Base-by-base conservation (phyloP, 2,329 filamentous ascomycete genomes). In the Fusarium kyushuense region DNA sequence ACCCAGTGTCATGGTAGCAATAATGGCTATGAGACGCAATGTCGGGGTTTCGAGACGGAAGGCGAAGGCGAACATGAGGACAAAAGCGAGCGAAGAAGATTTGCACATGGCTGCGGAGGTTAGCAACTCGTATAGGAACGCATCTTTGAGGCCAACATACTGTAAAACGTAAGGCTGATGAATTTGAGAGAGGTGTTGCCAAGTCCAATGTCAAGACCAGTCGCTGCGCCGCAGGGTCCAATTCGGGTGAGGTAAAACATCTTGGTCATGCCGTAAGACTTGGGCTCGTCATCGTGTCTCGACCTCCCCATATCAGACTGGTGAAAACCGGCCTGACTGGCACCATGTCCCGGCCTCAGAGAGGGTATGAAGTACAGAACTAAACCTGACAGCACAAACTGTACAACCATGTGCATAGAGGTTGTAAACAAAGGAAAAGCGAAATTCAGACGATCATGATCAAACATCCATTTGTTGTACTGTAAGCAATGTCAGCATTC, bases 391-490 rank as follows among this genome's bases (percentile, higher is more conserved):
- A 98, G 87, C 17, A 84, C 80, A 79, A 98, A 98, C 77, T 99
- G 96, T 49, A 99, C 94, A 23, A 94, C 82, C 94, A 98, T 98
- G 82, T 99, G 96, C 78, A 96, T 84, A 68, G 93, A 92, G 5
- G 96, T 99, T 13, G 94, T 97, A 80, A 98, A 98, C 49, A 99
- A 86, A 38, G 96, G 96, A 75, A 96, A 98, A 52, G 92, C 90
- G 78, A 99, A 99, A 79, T 97, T 91, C 72, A 96, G 87, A 70
- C 91, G 89, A 71, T 91, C 87, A 65, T 90, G 87, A 75, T 92
- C 92, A 81, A 99, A 98, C 95, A 99, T 98, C 96, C 96, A 98
- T 83, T 97, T 98, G 86, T 99, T 99, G 84, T 98, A 99, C 91
- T 96, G 69, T 29, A 16, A 40, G 17, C 23, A 23, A 47, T 43